Evolutionary conservation across 2,329 filamentous ascomycete genomes (phyloP), one percentile per base, ranked within the genome.

Genomic region (Beauveria sp.): DNA sequence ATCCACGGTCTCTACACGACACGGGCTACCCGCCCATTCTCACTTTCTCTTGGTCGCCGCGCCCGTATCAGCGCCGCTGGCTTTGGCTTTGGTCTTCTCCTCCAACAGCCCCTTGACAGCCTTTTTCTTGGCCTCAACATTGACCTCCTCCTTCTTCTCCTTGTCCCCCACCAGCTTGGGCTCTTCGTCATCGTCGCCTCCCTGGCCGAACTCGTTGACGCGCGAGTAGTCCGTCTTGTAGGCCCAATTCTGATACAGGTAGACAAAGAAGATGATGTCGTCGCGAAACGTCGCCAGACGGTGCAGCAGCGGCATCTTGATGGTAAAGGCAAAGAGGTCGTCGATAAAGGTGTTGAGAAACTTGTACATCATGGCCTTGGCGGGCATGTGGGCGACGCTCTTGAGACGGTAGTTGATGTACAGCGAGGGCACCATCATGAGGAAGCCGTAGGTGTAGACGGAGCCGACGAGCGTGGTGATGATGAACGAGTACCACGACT

Each of bases 321-420:
- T 97, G 45, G 95, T 99, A 71, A 98, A 99, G 2, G 95, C 95
- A 72, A 99, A 99, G 38, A 99, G 81, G 72, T 99, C 95, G 75
- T 99, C 95, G 73, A 99, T 98, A 74, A 99, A 99, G 5, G 95
- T 98, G 79, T 98, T 97, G 66, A 98, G 80, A 77, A 96, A 96
- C 79, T 98, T 97, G 84, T 97, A 97, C 74, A 88, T 93, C 91
- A 99, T 95, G 53, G 95, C 92, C 78, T 91, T 93, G 67, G 83
- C 91, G 1, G 95, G 93, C 93, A 99, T 96, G 77, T 99, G 95
- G 12, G 95, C 95, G 40, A 98, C 91, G 67, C 87, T 89, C 83
- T 93, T 96, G 67, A 99, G 85, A 14, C 93, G 88, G 80, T 99
- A 99, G 83, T 99, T 99, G 85, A 99, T 99, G 80, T 98, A 99